Conservation (phyloP, 208 protist genomes). For the Porcisia deanei region DNA sequence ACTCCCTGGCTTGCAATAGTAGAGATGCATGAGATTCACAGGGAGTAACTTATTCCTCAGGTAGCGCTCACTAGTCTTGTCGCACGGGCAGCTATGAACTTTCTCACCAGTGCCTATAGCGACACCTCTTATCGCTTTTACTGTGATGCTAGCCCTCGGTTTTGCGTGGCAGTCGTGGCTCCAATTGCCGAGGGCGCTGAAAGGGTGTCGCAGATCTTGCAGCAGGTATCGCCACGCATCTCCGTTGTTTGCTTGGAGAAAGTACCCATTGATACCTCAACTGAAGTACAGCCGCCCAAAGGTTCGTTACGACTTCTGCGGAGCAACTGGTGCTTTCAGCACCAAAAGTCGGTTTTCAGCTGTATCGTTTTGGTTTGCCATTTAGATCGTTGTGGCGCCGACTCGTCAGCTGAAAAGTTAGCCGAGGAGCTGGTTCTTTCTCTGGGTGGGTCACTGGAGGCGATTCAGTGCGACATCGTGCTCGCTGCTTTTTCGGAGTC, state of each 20-base stretch:
- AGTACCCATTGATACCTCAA: slow-evolving; percentile 5
- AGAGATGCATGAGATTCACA: background rate
- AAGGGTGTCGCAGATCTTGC: slow-evolving; percentile 23
- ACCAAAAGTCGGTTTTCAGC: slow-evolving; percentile 26
- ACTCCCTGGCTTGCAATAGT: no score
- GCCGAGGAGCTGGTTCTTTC: slow-evolving; percentile 26
- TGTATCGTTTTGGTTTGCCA: slow-evolving; percentile 28
- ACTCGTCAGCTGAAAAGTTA: background rate
- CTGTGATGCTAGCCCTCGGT: slow-evolving; percentile 32
- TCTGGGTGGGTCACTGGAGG: slow-evolving; percentile 7
- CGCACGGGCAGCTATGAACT: slow-evolving; percentile 36
- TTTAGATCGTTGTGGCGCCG: slow-evolving; percentile 15
- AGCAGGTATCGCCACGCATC: slow-evolving; percentile 14
- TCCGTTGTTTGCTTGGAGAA: slow-evolving; percentile 23
- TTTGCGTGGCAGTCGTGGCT: slow-evolving; percentile 41
- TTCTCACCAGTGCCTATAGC: slow-evolving; percentile 39
- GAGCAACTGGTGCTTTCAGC: slow-evolving; percentile 34
- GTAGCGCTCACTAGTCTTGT: background rate
- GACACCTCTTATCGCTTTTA: slow-evolving; percentile 46
- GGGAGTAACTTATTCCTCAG: background rate
- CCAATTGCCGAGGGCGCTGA: slow-evolving; percentile 24
- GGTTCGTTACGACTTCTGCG: slow-evolving; percentile 16
- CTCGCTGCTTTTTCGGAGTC: slow-evolving; percentile 23
- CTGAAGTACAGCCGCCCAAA: background rate
- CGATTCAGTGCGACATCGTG: slow-evolving; percentile 22